These are phyloP conservation scores for Globisporangium barbulae DNA, from an alignment of 352 stramenopile genomes.

Conservation along the genomic window DNA sequence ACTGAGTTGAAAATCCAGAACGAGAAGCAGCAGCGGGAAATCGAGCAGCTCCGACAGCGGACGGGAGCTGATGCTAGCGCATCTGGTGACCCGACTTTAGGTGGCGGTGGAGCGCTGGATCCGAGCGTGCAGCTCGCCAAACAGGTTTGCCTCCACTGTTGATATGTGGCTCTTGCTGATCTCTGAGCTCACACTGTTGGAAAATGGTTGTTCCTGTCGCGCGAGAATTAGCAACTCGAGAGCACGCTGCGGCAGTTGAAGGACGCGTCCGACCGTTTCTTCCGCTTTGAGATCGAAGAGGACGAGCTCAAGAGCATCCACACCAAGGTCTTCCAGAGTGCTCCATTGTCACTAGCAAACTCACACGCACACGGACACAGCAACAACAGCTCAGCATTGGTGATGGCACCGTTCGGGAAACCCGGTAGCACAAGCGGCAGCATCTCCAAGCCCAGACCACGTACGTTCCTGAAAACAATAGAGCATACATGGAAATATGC, in stretches of 20 bases:
- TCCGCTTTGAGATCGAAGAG: conserved; percentile 94
- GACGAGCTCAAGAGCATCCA: conserved; percentile 85
- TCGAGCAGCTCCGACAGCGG: conserved; percentile 36
- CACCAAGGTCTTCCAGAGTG: conserved; percentile 38
- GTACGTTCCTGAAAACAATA: conserved; percentile 11
- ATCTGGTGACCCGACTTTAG: too few species aligned
- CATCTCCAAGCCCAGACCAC: conserved; percentile 23
- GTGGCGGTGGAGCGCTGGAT: conserved; percentile 4
- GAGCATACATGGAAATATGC: neutral
- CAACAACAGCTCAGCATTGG: too few species aligned
- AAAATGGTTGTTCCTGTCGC: neutral
- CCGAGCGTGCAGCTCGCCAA: conserved; percentile 25
- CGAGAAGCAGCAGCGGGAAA: conserved; percentile 56
- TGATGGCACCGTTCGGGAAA: neutral
- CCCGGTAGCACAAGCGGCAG: neutral
- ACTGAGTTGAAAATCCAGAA: conserved; percentile 57
- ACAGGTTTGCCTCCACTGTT: conserved; percentile 18
- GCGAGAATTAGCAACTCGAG: conserved; percentile 50
- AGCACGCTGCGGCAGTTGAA: conserved; percentile 61
- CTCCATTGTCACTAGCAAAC: neutral
- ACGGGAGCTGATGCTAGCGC: too few species aligned
- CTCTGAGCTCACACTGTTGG: neutral
- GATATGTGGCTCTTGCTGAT: neutral
- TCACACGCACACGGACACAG: too few species aligned
- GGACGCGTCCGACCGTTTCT: conserved; percentile 84